Percentiles rank a stretch among this genome's conserved stretches.
phyloP scores from a whole-genome alignment of 371 early-diverging fungal genomes.

The Mucor irregularis region DNA sequence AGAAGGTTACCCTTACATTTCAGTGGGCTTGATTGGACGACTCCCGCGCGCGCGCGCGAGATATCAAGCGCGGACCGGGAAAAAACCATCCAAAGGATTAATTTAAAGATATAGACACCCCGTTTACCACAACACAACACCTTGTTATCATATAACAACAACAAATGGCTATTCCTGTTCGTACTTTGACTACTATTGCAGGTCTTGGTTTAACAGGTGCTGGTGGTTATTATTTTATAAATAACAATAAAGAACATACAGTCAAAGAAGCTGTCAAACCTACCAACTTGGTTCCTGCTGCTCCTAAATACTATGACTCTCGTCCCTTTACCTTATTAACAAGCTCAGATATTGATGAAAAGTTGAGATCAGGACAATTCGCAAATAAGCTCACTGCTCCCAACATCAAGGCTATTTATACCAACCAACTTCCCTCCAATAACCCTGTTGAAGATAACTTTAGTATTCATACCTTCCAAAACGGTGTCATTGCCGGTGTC shows the following conservation, averaged over 20 bases:
- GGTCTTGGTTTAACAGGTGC: constrained; percentile 29
- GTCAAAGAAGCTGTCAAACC: background rate
- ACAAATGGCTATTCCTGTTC: constrained; percentile 25
- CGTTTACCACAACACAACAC: no score
- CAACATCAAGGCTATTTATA: constrained; percentile 36
- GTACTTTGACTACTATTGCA: constrained; percentile 25
- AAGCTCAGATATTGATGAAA: constrained; percentile 28
- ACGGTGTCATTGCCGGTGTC: constrained; percentile 45
- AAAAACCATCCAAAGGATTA: no score
- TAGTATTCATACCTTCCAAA: constrained; percentile 31
- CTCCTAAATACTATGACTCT: constrained; percentile 23
- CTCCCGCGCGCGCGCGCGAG: no score
- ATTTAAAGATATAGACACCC: no score
- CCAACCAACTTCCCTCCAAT: constrained; percentile 44
- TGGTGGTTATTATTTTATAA: constrained; percentile 27
- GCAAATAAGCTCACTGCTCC: constrained; percentile 15
- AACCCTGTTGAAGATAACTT: constrained; percentile 50
- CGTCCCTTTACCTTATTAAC: constrained; percentile 37
- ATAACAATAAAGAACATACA: background rate
- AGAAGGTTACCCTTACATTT: no score
- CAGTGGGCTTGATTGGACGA: no score
- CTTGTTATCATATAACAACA: no score
- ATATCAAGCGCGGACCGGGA: no score
- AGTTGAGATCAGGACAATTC: constrained; percentile 35
- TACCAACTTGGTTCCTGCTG: background rate